Base-by-base conservation (phyloP, 2,329 filamentous ascomycete genomes). In the Mycogone perniciosa region DNA sequence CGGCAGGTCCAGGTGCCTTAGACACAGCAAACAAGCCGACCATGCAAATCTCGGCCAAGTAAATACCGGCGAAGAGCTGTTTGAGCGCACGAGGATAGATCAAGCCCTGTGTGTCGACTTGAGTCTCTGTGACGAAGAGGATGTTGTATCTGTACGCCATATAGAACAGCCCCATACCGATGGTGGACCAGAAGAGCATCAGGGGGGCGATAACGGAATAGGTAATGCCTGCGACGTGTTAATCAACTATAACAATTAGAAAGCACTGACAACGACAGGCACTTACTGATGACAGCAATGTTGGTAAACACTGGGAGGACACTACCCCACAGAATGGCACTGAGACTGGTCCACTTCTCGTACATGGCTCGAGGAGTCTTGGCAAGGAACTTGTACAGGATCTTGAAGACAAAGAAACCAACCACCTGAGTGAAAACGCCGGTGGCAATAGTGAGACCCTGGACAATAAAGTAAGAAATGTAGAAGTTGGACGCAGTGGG, bases 401-500 rank as follows among this genome's bases (percentile, higher is more conserved):
- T 57, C 35, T 84, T 80, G 63, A 86, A 86, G 47, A 91, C 66
- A 52, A 90, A 68, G 52, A 92, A 75, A 9, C 86, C 71, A 2
- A 71, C 62, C 9, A 73, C 86, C 61, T 91, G 87, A 37, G 91
- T 77, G 9, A 96, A 68, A 9, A 85, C 81, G 48, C 82, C 78
- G 0, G 86, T 78, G n/a, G 88, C 85, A 57, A 91, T 81, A 0
- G 83, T 85, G 44, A 95, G 72, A 46, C 89, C 90, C 66, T 96
- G 89, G 1, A 96, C 75, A 38, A 95, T 82, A 58, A 96, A 91
- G 71, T 95, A 96, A 10, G 70, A 88, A 47, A 97, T 85, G 71
- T 96, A 99, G 64, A 97, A 95, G 72, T 95, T 97, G 56, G 90
- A 91, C 0, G 89, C 84, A 40, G 80, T 84, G 9, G 93, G 93